Evolutionary conservation across 2,329 filamentous ascomycete species (phyloP), one percentile per base, ranked within the genome.

Genomic region (Pseudodiploospora longispora): DNA sequence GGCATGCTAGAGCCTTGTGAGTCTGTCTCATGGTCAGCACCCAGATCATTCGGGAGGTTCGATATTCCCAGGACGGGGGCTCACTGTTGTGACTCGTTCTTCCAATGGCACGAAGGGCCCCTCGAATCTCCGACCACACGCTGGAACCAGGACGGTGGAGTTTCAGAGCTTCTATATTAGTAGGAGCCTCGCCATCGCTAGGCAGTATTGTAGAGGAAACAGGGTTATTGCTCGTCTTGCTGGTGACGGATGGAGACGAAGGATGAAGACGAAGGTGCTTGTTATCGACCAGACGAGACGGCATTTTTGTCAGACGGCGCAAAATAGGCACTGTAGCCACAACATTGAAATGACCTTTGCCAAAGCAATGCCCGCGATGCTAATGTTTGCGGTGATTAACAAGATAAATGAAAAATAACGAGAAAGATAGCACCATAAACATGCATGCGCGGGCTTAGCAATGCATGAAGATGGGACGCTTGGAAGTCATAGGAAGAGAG

Each of bases 71-170:
- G 2, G 30, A n/a, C 2, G 6, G 35, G 28, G 12, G 48, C 58
- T 42, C 46, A 55, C 55, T 54, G 36, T 52, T 55, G 6, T 51
- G 54, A 29, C 59, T 56, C n/a, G 49, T 58, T 41, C 54, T 57
- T 19, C 58, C 55, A 27, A 66, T 58, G 2, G 55, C 61, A 36
- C 51, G 61, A 42, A 66, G 56, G 19, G 59, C 63, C 10, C 55
- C 55, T 4, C 60, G 56, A 27, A 66, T 59, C 32, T 65, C 63
- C 6, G 58, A 59, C 60, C 63, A 64, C 4, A 63, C 60, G 31
- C 51, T 59, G 8, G 61, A 58, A 31, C 57, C 53, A 6, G 52
- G 54, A 19, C 52, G 55, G 31, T 54, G 56, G n/a, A 56, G 44
- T 40, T 54, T 63, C 27, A 55, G 30, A 2, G 36, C 43, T 34